These are phyloP conservation scores for Phytophthora colocasiae DNA, from an alignment of 352 stramenopile species.

Conservation along the genomic window DNA sequence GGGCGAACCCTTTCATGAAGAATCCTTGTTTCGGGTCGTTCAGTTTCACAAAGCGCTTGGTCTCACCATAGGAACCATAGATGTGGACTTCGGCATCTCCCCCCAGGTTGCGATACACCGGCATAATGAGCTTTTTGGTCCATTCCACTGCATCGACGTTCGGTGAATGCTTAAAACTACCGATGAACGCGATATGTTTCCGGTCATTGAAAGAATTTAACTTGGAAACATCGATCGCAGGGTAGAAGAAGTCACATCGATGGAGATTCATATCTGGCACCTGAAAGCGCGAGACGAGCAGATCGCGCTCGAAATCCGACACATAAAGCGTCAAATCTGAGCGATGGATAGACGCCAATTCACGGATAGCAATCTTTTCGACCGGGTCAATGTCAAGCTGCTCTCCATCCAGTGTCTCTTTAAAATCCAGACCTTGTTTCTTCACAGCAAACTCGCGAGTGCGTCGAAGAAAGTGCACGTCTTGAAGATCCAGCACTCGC, in stretches of 20 bases:
- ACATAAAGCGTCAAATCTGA: constrained; percentile 82
- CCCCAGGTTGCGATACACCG: constrained; percentile 59
- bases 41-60: constrained; percentile 57
- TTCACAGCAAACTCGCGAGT: constrained; percentile 84
- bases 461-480: constrained; percentile 92
- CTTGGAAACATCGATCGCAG: constrained; percentile 25
- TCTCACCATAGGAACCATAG: constrained; percentile 83
- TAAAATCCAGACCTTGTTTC: constrained; percentile 53
- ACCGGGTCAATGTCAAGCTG: constrained; percentile 48
- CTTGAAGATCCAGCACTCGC: constrained; percentile 93
- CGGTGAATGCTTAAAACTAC: constrained; percentile 93
- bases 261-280: constrained; percentile 52
- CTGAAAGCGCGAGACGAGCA: constrained; percentile 71
- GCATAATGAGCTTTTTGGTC: constrained; percentile 74
- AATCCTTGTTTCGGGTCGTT: constrained; percentile 59
- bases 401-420: constrained; percentile 39
- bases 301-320: constrained; percentile 66
- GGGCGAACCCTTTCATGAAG: constrained; percentile 83
- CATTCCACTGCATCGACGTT: constrained; percentile 92
- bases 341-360: constrained; percentile 79
- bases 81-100: constrained; percentile 73
- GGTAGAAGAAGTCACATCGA: constrained; percentile 79
- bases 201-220: constrained; percentile 40
- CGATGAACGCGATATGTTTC: constrained; percentile 88
- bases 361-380: constrained; percentile 75